Base-by-base conservation (phyloP, 2,329 filamentous ascomycete genomes). In the Colletotrichum musicola region DNA sequence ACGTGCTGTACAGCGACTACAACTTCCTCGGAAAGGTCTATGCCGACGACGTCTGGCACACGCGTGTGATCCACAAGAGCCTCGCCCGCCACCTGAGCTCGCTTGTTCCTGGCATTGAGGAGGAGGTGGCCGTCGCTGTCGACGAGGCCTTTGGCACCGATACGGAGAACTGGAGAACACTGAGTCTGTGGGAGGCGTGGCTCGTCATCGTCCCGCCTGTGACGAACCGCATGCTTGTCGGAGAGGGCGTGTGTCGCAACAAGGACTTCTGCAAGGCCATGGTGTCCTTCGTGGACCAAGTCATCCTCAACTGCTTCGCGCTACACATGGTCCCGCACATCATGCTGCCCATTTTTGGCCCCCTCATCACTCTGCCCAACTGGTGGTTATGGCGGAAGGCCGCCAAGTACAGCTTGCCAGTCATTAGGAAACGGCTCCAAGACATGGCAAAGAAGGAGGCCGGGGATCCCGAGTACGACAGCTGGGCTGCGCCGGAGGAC, bases 401-500 rank as follows among this genome's bases (percentile, higher is more conserved):
- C 3, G 77, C 83, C 53, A 77, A 75, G 30, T 74, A 80, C 27
- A 78, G 84, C 5, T 65, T 83, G 6, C 86, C 87, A 0, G 55
- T 86, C n/a, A 85, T 90, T 64, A 73, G 79, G 35, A 74, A 84
- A 71, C 84, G 88, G 1, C 77, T 89, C 9, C 73, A 78, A 12
- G 79, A 84, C 57, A 82, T 88, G 73, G 72, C 74, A 27, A 80
- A 78, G 59, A 82, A 83, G 59, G 78, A 79, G 2, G 73, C 73
- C 6, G 78, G 77, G 0, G 81, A 86, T 30, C 75, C 81, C 1
- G 78, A 76, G 2, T 81, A 80, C 62, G 79, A 82, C 25, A 69
- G 76, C 30, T 84, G 80, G 77, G 72, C 76, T 4, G 80, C 83
- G 6, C 85, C 86, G 0, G 86, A 89, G 55, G 87, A 89, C 76